Evolutionary conservation across 2,329 filamentous ascomycete species (phyloP).

Genomic region (Penicillium sp.): DNA sequence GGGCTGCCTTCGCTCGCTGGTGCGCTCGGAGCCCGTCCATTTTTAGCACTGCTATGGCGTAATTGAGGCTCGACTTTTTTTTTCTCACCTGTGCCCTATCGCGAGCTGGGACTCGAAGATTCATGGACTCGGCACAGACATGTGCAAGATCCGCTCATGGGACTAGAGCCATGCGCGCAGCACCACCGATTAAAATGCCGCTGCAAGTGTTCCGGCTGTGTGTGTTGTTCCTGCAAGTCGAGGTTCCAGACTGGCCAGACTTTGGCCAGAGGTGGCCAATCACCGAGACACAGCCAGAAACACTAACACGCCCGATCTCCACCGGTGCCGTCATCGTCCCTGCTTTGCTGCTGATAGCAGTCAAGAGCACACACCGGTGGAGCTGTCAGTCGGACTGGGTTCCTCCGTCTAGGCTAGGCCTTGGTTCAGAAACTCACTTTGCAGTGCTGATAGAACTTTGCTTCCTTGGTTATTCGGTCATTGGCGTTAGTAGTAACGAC

Average conservation of each 20-base stretch:
- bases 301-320: not conserved
- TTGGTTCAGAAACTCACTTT: no score
- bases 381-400: constrained; percentile 6
- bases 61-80: constrained; percentile 8
- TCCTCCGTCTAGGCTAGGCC: not conserved
- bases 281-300: not conserved
- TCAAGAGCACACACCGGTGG: constrained; percentile 1
- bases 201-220: not conserved
- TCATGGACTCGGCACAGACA: not conserved
- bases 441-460: not conserved
- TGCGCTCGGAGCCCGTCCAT: constrained; percentile 3
- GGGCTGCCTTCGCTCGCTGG: not conserved
- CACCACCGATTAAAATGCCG: not conserved
- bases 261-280: constrained; percentile 1
- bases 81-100: not conserved
- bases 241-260: constrained; percentile 6
- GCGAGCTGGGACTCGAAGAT: not conserved
- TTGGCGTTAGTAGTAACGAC: not conserved
- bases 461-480: not conserved
- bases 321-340: constrained; percentile 5
- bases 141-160: not conserved
- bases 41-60: constrained; percentile 20
- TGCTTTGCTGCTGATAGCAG: not conserved
- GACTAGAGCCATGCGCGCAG: not conserved
- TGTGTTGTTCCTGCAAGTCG: constrained; percentile 6